Conservation (phyloP, 768 basidiomycete genomes). For the Termitomyces sp. region DNA sequence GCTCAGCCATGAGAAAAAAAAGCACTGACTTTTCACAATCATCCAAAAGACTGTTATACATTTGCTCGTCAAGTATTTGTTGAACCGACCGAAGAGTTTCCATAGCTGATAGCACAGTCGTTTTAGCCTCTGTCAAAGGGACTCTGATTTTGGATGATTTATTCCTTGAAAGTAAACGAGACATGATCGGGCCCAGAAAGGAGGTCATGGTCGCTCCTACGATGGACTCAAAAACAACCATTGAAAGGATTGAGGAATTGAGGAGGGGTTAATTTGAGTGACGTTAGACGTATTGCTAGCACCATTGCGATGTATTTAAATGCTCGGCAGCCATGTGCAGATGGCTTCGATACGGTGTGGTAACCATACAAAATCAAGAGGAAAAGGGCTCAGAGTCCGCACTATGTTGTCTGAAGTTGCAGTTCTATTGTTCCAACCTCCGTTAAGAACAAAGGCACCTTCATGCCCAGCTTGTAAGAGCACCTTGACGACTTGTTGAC, state of each 20-base stretch:
- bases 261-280: background rate
- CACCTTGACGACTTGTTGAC: too few relatives aligned
- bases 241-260: background rate
- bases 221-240: background rate
- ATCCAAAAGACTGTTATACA: background rate
- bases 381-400: background rate
- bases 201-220: background rate
- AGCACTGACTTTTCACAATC: background rate
- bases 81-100: background rate
- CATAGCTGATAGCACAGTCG: background rate
- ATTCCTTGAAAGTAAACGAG: background rate
- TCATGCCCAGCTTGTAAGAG: background rate
- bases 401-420: background rate
- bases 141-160: background rate
- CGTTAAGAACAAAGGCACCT: background rate
- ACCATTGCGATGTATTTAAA: background rate
- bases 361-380: background rate
- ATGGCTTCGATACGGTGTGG: background rate
- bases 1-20: too few relatives aligned
- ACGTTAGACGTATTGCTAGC: background rate
- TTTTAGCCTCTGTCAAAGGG: background rate
- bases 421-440: background rate
- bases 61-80: background rate
- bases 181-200: background rate
- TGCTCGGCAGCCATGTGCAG: background rate